Percentiles rank a stretch among this genome's conserved stretches.
Evolutionary conservation across 306 rosid species (phyloP).

Genomic region (Senna siamea): DNA sequence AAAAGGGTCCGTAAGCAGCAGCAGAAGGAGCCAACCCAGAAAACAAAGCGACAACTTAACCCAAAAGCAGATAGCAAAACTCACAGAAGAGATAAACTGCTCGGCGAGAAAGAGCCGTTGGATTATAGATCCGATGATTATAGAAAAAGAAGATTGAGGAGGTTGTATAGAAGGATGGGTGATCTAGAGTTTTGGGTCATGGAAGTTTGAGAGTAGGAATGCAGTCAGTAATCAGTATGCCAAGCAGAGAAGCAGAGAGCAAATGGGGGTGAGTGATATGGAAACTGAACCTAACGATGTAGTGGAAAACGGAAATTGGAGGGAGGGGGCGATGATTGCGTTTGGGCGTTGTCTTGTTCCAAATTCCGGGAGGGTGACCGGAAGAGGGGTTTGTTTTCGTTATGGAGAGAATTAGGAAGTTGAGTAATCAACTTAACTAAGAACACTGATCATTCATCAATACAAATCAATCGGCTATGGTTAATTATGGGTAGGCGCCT

Average conservation of each 20-base stretch:
- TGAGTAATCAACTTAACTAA: neutral
- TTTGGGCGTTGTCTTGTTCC: neutral
- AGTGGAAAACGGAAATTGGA: neutral
- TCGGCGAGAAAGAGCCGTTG: neutral
- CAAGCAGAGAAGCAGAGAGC: neutral
- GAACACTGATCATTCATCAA: slow-evolving; percentile 16
- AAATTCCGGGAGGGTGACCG: neutral
- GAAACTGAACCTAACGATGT: slow-evolving; percentile 5
- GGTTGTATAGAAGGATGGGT: neutral
- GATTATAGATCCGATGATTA: slow-evolving; percentile 29
- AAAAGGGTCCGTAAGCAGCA: neutral
- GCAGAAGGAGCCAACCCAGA: slow-evolving; percentile 23
- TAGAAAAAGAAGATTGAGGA: neutral
- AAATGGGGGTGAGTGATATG: slow-evolving; percentile 18
- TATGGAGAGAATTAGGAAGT: neutral
- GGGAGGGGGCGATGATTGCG: slow-evolving; percentile 31
- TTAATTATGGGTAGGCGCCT: too few species aligned
- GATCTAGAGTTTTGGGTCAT: too few species aligned
- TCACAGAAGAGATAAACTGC: slow-evolving; percentile 31
- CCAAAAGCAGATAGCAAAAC: slow-evolving; percentile 13
- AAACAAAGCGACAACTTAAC: slow-evolving; percentile 16
- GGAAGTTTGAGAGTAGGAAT: neutral
- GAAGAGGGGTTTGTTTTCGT: neutral
- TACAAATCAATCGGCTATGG: too few species aligned
- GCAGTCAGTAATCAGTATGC: slow-evolving; percentile 19